Conservation (phyloP, 768 basidiomycete genomes). For the Russula emetica region DNA sequence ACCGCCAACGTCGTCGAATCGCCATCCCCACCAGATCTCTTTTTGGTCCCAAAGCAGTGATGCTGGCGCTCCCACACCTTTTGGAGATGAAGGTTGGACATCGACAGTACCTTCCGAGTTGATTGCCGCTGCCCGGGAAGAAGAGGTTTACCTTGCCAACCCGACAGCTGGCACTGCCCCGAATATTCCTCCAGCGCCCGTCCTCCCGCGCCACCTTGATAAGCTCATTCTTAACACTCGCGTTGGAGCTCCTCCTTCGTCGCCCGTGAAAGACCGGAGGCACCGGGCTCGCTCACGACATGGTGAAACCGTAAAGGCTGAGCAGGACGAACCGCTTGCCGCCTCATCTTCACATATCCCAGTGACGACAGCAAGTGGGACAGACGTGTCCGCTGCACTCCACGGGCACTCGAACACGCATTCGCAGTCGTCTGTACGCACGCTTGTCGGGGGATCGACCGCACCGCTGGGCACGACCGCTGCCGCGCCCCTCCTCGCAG, state of each 20-base stretch:
- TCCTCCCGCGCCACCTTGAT: constrained; percentile 85
- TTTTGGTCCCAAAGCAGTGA: constrained; percentile 42
- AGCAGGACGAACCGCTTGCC: constrained; percentile 22
- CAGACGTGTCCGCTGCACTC: constrained; percentile 30
- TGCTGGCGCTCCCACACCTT: constrained; percentile 9
- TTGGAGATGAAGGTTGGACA: constrained; percentile 61
- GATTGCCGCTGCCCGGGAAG: constrained; percentile 72
- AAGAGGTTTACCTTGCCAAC: constrained; percentile 65
- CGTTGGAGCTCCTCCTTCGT: constrained; percentile 31
- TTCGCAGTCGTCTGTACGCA: constrained; percentile 28
- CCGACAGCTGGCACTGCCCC: constrained; percentile 50
- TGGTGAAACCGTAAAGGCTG: constrained; percentile 18
- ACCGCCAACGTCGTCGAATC: constrained; percentile 33
- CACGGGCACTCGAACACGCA: constrained; percentile 10
- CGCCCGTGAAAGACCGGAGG: constrained; percentile 20
- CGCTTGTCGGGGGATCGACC: constrained; percentile 21
- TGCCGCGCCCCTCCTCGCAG: constrained; percentile 48
- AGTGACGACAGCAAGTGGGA: constrained; percentile 35
- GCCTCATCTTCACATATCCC: constrained; percentile 30
- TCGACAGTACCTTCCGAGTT: constrained; percentile 72
- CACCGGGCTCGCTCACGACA: constrained; percentile 27
- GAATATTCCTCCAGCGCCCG: constrained; percentile 82
- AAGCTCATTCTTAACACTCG: constrained; percentile 81
- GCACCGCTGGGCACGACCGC: constrained; percentile 7
- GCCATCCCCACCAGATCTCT: constrained; percentile 32